Conservation (phyloP, 1,284 basidiomycete species). For the Melampsora abietis-canadensis region DNA sequence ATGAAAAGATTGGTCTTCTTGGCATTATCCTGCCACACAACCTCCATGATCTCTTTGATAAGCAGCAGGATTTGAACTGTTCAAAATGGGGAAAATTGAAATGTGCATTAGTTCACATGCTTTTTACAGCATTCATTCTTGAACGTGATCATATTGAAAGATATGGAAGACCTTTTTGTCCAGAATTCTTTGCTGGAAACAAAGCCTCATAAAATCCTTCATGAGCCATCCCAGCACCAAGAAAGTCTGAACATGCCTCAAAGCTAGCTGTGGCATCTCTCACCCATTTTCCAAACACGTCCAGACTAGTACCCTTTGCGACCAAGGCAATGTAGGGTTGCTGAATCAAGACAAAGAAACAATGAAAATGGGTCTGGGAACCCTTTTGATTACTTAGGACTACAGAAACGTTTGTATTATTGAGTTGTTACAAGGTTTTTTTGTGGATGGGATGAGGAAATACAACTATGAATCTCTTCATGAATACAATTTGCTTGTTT, state of each 20-base stretch:
- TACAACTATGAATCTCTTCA: no score
- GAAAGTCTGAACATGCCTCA: conserved; percentile 21
- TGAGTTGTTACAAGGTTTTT: no score
- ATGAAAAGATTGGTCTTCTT: conserved; percentile 28
- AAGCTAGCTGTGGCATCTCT: conserved; percentile 30
- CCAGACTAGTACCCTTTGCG: conserved; percentile 33
- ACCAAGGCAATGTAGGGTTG: conserved; percentile 30
- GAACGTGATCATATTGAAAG: neutral
- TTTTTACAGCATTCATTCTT: neutral
- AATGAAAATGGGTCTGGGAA: no score
- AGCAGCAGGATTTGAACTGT: conserved; percentile 23
- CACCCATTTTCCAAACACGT: conserved; percentile 28
- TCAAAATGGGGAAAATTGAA: neutral
- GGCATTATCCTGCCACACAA: neutral
- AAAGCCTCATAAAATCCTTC: conserved; percentile 33
- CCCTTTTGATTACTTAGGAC: no score
- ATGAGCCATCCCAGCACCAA: conserved; percentile 29
- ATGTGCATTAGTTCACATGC: neutral
- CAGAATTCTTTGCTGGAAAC: conserved; percentile 25
- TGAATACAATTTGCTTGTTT: no score
- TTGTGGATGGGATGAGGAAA: no score
- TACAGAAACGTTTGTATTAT: no score
- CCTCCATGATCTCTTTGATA: conserved; percentile 27
- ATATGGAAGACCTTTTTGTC: conserved; percentile 19
- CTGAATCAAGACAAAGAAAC: no score